Conservation (phyloP, 345 rosid genomes). For the Citrus reticulata region DNA sequence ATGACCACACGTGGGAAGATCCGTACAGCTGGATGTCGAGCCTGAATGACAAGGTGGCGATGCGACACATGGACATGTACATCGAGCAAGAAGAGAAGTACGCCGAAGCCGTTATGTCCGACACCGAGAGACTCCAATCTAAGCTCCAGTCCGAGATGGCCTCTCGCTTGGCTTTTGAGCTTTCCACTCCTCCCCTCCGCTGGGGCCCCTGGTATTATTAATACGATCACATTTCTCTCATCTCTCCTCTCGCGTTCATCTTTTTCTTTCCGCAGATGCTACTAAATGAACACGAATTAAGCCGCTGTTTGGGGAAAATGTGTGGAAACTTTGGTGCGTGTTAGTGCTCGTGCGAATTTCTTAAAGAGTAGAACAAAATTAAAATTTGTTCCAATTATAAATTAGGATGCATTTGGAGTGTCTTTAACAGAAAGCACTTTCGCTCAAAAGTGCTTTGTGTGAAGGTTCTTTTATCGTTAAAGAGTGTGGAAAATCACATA, state of each 20-base stretch:
- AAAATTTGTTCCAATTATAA: too few species aligned
- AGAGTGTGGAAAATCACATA: not conserved
- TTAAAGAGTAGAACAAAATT: not conserved
- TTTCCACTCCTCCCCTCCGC: constrained; percentile 87
- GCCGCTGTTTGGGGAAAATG: not conserved
- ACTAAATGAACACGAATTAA: not conserved
- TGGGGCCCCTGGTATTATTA: constrained; percentile 87
- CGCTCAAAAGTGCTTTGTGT: not conserved
- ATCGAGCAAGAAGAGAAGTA: constrained; percentile 99
- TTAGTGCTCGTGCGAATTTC: too few species aligned
- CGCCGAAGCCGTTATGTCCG: constrained; percentile 74
- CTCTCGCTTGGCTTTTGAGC: constrained; percentile 68
- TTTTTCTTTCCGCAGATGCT: not conserved
- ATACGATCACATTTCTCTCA: not conserved
- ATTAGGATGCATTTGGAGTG: not conserved
- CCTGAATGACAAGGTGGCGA: constrained; percentile 84
- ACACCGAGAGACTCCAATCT: constrained; percentile 66
- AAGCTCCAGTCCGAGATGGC: constrained; percentile 97
- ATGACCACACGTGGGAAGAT: constrained; percentile 83
- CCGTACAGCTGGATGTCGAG: constrained; percentile 94
- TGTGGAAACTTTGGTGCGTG: not conserved
- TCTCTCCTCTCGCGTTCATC: not conserved
- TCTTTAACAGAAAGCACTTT: not conserved
- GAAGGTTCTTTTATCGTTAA: not conserved
- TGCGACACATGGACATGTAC: constrained; percentile 92